phyloP scores from a whole-genome alignment of 148 eudicot species.

The Heliamphora exappendiculata region DNA sequence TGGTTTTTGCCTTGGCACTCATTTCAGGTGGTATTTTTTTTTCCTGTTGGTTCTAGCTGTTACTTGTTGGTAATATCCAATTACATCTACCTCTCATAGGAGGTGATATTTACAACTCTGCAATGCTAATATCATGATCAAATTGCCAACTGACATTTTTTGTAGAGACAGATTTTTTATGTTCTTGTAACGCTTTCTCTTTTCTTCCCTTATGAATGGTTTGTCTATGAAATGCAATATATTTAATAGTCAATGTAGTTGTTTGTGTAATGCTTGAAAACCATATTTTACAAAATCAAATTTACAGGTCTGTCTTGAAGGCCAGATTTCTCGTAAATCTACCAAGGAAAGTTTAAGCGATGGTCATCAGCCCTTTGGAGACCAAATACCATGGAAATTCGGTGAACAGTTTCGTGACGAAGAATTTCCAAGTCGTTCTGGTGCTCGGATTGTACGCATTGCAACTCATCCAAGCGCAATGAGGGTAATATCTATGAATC shows the following conservation, averaged over 20 bases:
- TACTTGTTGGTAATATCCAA: neutral
- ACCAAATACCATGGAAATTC: constrained; percentile 97
- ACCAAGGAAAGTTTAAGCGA: constrained; percentile 67
- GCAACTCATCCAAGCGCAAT: constrained; percentile 98
- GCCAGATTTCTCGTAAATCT: constrained; percentile 75
- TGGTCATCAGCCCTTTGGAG: constrained; percentile 78
- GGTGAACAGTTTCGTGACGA: constrained; percentile 73
- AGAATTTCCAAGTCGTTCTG: constrained; percentile 80
- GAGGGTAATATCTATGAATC: constrained; percentile 43
- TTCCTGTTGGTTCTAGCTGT: neutral
- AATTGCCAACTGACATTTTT: neutral
- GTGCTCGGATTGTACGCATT: constrained; percentile 91
- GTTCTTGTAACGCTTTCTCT: neutral
- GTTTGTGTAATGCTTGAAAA: neutral
- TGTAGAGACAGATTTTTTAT: neutral
- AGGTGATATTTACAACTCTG: neutral
- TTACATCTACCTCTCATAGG: neutral
- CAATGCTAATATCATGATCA: neutral
- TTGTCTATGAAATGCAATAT: neutral
- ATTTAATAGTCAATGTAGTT: neutral
- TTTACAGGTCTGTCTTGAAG: constrained; percentile 80
- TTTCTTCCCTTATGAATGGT: neutral
- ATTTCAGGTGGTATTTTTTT: neutral
- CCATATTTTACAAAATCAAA: neutral
- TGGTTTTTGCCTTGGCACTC: neutral